Base-by-base conservation (phyloP, 2,329 filamentous ascomycete species). In the Juglanconis sp. region DNA sequence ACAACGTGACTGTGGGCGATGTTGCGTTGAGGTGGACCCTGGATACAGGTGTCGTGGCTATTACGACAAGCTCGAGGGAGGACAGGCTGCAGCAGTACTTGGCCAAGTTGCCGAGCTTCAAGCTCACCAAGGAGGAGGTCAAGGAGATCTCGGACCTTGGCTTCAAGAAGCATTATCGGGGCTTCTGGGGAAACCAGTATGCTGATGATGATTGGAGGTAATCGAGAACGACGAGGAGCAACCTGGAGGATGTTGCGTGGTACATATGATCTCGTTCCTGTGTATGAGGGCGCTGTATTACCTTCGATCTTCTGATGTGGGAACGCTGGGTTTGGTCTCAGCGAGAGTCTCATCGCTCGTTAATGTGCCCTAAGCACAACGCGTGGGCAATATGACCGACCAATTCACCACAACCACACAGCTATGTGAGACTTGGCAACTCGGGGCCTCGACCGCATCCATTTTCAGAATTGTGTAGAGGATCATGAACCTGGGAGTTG, bases 51-150 rank as follows among this genome's bases (percentile, higher is more conserved):
- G 68, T 84, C 48, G 77, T 84, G 30, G 77, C 74, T 2, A 68
- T 86, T 56, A 85, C 83, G 1, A 86, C 83, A 5, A 84, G 79
- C 66, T 73, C 73, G 13, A 86, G 78, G 64, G 76, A 80, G 65
- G 76, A 82, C 58, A 74, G 85, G 48, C 72, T 87, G 60, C 76
- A 80, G 66, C 75, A 76, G 5, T 85, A 83, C 63, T 61, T 83
- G 48, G 69, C 72, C n/a, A 78, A 76, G 60, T 64, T 79, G 63
- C 77, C 72, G 46, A 72, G 66, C 31, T 84, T 87, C 64, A 81
- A 82, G 72, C 73, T 88, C 58, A 82, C 81, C 4, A 72, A 77
- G 0, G 75, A 79, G 51, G 85, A 87, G 69, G 72, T 87, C 13
- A 70, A 77, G 49, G 76, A 79, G 47, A 82, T 87, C 47, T 57